Base-by-base conservation (phyloP, 2,329 filamentous ascomycete genomes). In the Aspergillus neoniger region DNA sequence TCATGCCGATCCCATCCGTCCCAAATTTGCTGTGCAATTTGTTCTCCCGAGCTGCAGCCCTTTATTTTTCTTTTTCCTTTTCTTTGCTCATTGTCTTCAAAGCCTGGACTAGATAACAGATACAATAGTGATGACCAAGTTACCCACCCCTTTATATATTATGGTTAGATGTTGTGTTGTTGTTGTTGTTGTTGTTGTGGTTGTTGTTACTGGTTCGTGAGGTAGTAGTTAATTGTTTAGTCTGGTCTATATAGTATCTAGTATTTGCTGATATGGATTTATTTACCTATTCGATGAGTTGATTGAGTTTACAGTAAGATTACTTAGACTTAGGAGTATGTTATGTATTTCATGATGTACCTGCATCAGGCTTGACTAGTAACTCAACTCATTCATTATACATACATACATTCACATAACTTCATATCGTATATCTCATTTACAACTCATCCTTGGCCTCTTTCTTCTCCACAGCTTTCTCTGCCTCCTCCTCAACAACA, bases 1-100 rank as follows among this genome's bases (percentile, higher is more conserved):
- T 63, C 58, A 61, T 58, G 59, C 57, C 53, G 52, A 49, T 53
- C 8, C 80, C 75, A 10, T 4, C 55, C 32, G 32, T 36, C 17
- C 41, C 69, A 5, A 78, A 79, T 66, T 80, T 82, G 50, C 59
- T 65, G 62, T 65, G 54, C 60, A 57, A 44, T 61, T 64, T 61
- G 60, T 44, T 50, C 23, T 44, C 49, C 49, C 41, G 52, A 53
- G 23, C 32, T 41, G 25, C 55, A 28, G n/a, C 54, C 50, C 28
- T 28, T 57, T 57, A 58, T 38, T 30, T 2, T 36, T 5, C 4
- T 36, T 36, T 5, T 32, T 30, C 1, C 32, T 36, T 36, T 28
- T 28, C 25, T 28, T 28, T 28, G 25, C 25, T 28, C 25, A 28
- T 28, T 28, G 12, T 44, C 17, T 55, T 39, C 51, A 49, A 61